A percentile compares a stretch with the other conserved stretches of the same genome.
phyloP scores from a whole-genome alignment of 148 eudicot genomes.

The Chenopodium album region DNA sequence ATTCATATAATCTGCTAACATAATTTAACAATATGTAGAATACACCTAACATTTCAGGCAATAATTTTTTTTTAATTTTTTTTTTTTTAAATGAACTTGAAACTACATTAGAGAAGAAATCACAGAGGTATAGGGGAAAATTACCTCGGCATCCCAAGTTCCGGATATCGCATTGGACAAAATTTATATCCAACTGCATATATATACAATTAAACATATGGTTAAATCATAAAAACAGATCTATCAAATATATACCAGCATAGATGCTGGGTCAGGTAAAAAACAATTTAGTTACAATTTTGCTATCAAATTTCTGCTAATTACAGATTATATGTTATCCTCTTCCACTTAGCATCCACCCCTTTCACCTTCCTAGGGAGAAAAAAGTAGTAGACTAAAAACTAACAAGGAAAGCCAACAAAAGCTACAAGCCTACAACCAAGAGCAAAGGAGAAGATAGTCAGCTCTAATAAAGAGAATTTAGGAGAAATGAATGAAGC shows the following conservation, averaged over 20 bases:
- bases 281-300: neutral
- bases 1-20: neutral
- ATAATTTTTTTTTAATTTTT: too few species aligned
- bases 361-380: neutral
- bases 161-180: conserved; percentile 67
- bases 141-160: conserved; percentile 60
- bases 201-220: conserved; percentile 14
- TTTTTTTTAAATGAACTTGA: neutral
- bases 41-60: neutral
- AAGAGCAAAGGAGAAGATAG: neutral
- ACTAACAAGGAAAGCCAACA: neutral
- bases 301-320: neutral
- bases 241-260: neutral
- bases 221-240: neutral
- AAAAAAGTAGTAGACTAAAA: too few species aligned
- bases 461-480: too few species aligned
- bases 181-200: conserved; percentile 72
- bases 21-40: neutral
- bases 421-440: neutral
- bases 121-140: neutral
- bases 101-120: neutral
- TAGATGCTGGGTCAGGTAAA: neutral
- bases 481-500: too few species aligned
- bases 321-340: neutral
- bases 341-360: neutral